phyloP scores from a whole-genome alignment of 179 eudicot genomes.

The Silene coronaria region DNA sequence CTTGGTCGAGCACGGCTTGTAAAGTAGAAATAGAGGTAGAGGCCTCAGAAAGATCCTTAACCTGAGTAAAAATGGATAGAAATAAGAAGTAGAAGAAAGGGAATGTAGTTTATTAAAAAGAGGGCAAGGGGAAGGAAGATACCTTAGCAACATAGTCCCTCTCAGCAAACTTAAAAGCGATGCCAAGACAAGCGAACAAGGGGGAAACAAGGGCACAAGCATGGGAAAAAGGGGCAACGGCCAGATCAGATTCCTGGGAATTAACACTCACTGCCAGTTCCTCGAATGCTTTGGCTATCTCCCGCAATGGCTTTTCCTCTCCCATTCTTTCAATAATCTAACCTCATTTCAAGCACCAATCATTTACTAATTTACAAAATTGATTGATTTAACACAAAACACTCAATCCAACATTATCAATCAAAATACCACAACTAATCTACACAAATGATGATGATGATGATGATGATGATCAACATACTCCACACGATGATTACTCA shows the following conservation, averaged over 20 bases:
- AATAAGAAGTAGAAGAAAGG: not conserved
- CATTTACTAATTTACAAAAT: too few relatives aligned
- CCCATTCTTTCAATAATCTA: constrained; percentile 15
- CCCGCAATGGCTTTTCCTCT: constrained; percentile 48
- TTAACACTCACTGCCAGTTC: constrained; percentile 37
- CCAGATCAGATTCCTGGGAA: constrained; percentile 31
- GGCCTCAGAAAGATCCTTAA: constrained; percentile 61
- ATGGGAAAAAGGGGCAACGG: constrained; percentile 59
- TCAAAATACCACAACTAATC: too few relatives aligned
- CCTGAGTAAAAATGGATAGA: constrained; percentile 32
- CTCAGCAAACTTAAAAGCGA: constrained; percentile 95
- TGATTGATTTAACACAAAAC: too few relatives aligned
- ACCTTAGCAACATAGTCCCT: constrained; percentile 90
- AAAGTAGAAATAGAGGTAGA: constrained; percentile 52
- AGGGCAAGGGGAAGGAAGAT: not conserved
- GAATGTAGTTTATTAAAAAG: not conserved
- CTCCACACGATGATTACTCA: too few relatives aligned
- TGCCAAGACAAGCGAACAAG: constrained; percentile 76
- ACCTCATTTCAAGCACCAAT: too few relatives aligned
- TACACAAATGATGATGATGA: too few relatives aligned
- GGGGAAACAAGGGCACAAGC: constrained; percentile 92
- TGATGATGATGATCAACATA: too few relatives aligned
- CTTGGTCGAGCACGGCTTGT: constrained; percentile 51
- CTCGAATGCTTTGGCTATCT: constrained; percentile 65
- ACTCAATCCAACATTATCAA: too few relatives aligned